Evolutionary conservation across 306 rosid genomes (phyloP), one percentile per base, ranked within the genome.

Genomic region (Dalbergia cochinchinensis): DNA sequence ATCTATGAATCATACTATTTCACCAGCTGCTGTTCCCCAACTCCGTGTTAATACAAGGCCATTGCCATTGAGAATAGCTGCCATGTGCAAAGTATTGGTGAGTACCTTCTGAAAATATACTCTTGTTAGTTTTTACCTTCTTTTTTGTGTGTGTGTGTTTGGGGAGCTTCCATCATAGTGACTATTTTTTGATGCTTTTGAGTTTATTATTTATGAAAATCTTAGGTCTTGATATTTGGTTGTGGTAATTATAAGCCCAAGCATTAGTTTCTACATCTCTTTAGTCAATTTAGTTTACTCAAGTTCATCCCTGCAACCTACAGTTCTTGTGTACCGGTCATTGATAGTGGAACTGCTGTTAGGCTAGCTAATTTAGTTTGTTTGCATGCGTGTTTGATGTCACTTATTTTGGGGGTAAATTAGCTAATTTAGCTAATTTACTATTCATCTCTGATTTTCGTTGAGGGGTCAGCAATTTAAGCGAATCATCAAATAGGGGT

Each of bases 51-150:
- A 77, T 80, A 85, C 94, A 22, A 85, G 90, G 83, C 77, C 81
- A 45, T 89, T 96, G 87, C 96, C 96, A 34, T 55, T 89, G 82
- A 91, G 98, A 85, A 89, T 88, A 63, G 93, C 91, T 88, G 90
- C 94, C 53, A 89, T 96, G 94, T 67, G 83, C 81, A 96, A 85
- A 91, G 91, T 93, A 78, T 81, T 96, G 98, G 99, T 96, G 89
- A 80, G 98, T 82, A 68, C 61, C 77, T 77, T 61, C 73, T 33
- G 61, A 64, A 50, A 44, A 60, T 59, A 37, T 76, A 75, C 22
- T 51, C 48, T 37, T 55, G 10, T 5, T 74, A 68, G 54, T 22
- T 53, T 33, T 22, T 16, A 22, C 10, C n/a, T n/a, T n/a, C n/a
- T n/a, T 59, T 37, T 41, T 37, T 26, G 33, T 19, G 31, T 66